phyloP scores from a whole-genome alignment of 2,329 filamentous ascomycete species.

The Biscogniauxia mediterranea region DNA sequence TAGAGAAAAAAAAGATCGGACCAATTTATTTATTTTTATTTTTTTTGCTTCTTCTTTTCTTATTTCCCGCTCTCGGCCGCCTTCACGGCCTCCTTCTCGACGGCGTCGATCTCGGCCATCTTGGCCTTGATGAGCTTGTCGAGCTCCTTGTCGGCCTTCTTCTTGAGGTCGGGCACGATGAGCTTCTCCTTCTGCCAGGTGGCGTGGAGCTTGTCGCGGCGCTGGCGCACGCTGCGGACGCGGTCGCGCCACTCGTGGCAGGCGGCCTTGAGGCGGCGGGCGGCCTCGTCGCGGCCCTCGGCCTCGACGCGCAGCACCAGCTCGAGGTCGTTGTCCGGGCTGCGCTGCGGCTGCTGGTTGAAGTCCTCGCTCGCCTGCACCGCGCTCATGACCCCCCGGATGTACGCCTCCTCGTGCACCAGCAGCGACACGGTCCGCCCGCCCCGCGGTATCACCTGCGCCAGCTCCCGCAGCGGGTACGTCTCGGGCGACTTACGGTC shows the following conservation, averaged over 20 bases:
- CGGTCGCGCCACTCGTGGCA: conserved; percentile 51
- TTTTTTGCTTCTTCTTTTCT: neutral
- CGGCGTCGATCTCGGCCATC: conserved; percentile 48
- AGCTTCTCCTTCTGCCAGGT: conserved; percentile 45
- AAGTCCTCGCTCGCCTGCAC: conserved; percentile 52
- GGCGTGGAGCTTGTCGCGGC: conserved; percentile 48
- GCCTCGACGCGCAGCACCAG: conserved; percentile 53
- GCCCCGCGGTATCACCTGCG: conserved; percentile 50
- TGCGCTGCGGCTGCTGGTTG: conserved; percentile 60
- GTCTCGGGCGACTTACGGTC: conserved; percentile 30
- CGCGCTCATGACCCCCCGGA: conserved; percentile 56
- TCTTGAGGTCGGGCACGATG: conserved; percentile 44
- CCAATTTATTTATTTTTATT: no score
- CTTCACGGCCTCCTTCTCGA: conserved; percentile 49
- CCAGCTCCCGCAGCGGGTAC: conserved; percentile 55
- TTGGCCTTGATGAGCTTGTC: conserved; percentile 44
- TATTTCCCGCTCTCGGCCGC: conserved; percentile 31
- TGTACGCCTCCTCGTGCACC: conserved; percentile 40
- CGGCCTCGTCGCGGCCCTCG: conserved; percentile 48
- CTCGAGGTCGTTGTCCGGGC: conserved; percentile 59
- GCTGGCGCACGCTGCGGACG: conserved; percentile 46
- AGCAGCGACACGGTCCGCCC: conserved; percentile 38
- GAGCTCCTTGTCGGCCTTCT: conserved; percentile 43
- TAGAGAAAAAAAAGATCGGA: no score
- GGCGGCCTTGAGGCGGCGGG: conserved; percentile 42